Evolutionary conservation across 1,139 yeast genomes (phyloP).

Genomic region (Pneumocystis canis): DNA sequence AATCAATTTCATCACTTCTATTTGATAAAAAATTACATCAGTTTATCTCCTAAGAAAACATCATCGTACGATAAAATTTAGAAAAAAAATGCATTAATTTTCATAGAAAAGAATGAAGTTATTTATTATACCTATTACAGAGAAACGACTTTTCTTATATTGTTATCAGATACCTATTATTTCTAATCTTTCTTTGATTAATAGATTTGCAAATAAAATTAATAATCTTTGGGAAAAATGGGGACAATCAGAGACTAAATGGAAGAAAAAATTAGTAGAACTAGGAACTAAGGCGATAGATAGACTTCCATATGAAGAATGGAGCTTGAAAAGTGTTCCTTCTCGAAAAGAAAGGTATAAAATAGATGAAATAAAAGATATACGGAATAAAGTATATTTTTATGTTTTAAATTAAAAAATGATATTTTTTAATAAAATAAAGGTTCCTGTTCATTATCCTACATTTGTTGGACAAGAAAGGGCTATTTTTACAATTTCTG

Average conservation of each 20-base stretch:
- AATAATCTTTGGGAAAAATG: conserved; percentile 6
- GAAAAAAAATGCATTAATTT: not conserved
- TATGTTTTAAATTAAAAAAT: not conserved
- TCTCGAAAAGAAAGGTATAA: not conserved
- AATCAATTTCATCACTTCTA: too few species aligned
- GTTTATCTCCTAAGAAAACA: not conserved
- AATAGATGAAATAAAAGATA: not conserved
- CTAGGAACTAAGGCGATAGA: conserved; percentile 24
- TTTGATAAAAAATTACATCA: too few species aligned
- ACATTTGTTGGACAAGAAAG: not conserved
- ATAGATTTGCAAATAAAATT: conserved; percentile 9
- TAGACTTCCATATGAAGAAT: conserved; percentile 30
- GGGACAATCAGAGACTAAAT: conserved; percentile 24
- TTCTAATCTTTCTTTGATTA: conserved; percentile 7
- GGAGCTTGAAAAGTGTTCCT: conserved; percentile 20
- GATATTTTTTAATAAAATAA: not conserved
- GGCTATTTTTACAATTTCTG: not conserved
- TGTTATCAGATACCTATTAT: not conserved
- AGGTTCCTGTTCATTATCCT: not conserved
- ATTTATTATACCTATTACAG: not conserved
- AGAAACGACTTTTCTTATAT: not conserved
- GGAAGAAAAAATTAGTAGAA: conserved; percentile 25
- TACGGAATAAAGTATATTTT: not conserved
- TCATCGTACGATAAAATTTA: not conserved
- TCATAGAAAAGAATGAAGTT: not conserved